A percentile compares a stretch with the other conserved stretches of the same genome.
These are phyloP conservation scores for Debaryomyces udenii DNA, from an alignment of 1,139 yeast species.

Conservation along the genomic window DNA sequence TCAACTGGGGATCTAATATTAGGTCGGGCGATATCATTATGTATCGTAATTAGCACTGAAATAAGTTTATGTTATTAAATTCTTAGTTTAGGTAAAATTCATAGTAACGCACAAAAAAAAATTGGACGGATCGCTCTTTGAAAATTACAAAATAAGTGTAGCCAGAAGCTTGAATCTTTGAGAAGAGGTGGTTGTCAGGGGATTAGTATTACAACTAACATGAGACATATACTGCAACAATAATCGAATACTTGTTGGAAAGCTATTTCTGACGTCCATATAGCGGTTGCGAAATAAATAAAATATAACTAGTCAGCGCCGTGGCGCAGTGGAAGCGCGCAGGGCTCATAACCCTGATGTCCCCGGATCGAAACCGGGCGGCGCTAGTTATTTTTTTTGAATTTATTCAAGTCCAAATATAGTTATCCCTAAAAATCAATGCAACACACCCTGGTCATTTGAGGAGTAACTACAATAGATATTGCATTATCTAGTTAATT, in stretches of 20 bases:
- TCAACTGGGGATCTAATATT: conserved; percentile 76
- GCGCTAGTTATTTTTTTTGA: conserved; percentile 58
- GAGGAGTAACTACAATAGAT: too few species aligned
- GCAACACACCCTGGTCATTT: too few species aligned
- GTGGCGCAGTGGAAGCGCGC: conserved; percentile 99
- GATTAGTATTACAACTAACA: too few species aligned
- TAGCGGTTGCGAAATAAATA: background rate
- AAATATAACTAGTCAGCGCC: conserved; percentile 44
- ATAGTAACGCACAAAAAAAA: background rate
- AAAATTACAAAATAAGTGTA: too few species aligned
- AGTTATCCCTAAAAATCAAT: too few species aligned
- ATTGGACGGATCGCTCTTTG: too few species aligned
- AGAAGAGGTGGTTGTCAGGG: too few species aligned
- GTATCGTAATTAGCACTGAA: background rate
- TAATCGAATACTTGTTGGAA: too few species aligned
- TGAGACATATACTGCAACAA: too few species aligned
- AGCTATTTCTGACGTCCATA: background rate
- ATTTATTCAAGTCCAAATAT: too few species aligned
- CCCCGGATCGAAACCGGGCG: conserved; percentile 98
- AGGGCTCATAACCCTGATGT: conserved; percentile 99
- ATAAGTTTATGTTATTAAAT: background rate
- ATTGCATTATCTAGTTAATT: too few species aligned
- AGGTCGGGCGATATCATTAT: conserved; percentile 28
- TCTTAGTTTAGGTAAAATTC: background rate
- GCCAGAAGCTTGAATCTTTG: too few species aligned